A percentile compares a stretch with the other conserved stretches of the same genome.
Evolutionary conservation across 257 asterid genomes (phyloP).

Genomic region (Fraxinus americana): DNA sequence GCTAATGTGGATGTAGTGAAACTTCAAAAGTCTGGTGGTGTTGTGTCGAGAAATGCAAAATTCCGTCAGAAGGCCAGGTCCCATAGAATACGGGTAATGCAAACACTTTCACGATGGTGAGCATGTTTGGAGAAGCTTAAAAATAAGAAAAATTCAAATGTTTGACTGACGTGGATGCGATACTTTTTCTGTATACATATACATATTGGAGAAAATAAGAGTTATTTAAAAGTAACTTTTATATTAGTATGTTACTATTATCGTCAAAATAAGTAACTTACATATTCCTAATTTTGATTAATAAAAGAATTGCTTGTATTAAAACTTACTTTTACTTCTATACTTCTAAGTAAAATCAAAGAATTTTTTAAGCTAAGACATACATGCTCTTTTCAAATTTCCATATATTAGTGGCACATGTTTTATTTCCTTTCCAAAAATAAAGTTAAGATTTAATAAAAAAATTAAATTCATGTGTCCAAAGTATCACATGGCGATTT

Average conservation of each 20-base stretch:
- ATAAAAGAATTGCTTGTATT: background rate
- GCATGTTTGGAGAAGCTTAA: background rate
- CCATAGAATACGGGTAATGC: constrained; percentile 77
- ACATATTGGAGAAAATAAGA: background rate
- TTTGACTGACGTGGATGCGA: background rate
- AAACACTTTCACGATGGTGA: background rate
- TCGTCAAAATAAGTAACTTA: background rate
- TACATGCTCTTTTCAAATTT: too few species aligned
- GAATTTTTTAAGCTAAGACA: too few species aligned
- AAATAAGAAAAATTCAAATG: background rate
- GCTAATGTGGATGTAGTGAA: constrained; percentile 91
- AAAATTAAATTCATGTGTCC: too few species aligned
- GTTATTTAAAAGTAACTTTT: background rate
- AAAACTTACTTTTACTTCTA: background rate
- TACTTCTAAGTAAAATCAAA: background rate
- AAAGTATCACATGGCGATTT: too few species aligned
- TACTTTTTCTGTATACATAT: background rate
- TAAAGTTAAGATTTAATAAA: too few species aligned
- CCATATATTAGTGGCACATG: too few species aligned
- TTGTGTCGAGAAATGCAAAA: constrained; percentile 90
- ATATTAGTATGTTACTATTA: background rate
- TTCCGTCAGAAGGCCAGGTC: constrained; percentile 90
- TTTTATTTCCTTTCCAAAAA: too few species aligned
- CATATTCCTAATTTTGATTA: background rate
- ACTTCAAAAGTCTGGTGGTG: constrained; percentile 98